Evolutionary conservation across 1,139 yeast species (phyloP).

Genomic region (Candida smagusa): DNA sequence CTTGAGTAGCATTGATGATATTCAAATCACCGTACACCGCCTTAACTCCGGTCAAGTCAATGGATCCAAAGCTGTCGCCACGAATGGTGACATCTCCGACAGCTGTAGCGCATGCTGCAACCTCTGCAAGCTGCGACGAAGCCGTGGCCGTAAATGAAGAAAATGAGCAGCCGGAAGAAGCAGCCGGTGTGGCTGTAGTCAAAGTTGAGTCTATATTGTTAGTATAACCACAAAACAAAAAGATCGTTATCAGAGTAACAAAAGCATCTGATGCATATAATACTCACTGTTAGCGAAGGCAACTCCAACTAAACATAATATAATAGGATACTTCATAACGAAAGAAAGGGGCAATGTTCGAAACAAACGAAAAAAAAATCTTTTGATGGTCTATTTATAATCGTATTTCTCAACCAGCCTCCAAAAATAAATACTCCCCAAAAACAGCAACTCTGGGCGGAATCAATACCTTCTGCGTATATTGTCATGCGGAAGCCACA

Average conservation of each 20-base stretch:
- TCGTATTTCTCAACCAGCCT: not conserved
- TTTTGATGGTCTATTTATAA: not conserved
- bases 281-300: too few species aligned
- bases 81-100: conserved; percentile 73
- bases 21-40: conserved; percentile 74
- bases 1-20: conserved; percentile 61
- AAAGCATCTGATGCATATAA: too few species aligned
- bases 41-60: conserved; percentile 56
- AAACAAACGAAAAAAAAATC: not conserved
- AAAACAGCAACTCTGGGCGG: too few species aligned
- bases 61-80: conserved; percentile 55
- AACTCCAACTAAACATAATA: too few species aligned
- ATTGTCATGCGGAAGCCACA: too few species aligned
- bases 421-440: too few species aligned
- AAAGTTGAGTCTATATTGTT: conserved; percentile 41
- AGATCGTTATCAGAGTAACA: too few species aligned
- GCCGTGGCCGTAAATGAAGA: conserved; percentile 62
- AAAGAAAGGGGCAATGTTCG: not conserved
- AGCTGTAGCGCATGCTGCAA: conserved; percentile 74
- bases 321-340: too few species aligned
- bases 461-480: too few species aligned
- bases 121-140: conserved; percentile 71
- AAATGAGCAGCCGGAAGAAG: conserved; percentile 57
- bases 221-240: conserved; percentile 7
- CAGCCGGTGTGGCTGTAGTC: conserved; percentile 49